Percentiles rank a stretch among this genome's conserved stretches.
Evolutionary conservation across 495 filamentous ascomycete species (phyloP).

Genomic region (Cudoniella acicularis): DNA sequence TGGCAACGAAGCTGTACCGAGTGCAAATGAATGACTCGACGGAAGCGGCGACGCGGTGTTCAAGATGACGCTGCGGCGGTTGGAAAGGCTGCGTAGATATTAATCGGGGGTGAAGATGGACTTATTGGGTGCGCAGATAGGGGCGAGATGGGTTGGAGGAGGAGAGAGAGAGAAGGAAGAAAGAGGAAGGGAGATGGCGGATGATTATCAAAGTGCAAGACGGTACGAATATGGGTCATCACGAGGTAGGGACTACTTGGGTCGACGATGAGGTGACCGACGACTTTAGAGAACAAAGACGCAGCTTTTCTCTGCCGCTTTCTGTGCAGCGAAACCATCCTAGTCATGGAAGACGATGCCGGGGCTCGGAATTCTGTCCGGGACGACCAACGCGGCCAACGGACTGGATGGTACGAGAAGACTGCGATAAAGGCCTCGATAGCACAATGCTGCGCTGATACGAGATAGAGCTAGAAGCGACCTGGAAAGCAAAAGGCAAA

Average conservation of each 20-base stretch:
- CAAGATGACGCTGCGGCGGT: neutral
- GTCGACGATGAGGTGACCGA: too few species aligned
- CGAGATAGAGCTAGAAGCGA: neutral
- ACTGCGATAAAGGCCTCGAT: neutral
- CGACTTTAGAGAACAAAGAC: too few species aligned
- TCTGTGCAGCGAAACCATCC: too few species aligned
- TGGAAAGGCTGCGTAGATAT: neutral
- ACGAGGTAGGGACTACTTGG: too few species aligned
- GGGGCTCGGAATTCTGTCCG: too few species aligned
- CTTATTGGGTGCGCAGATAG: neutral
- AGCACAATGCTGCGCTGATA: neutral
- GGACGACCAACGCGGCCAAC: too few species aligned
- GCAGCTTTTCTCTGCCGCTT: too few species aligned
- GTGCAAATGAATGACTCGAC: constrained; percentile 26
- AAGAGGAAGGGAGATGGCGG: neutral
- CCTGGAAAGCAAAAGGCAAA: neutral
- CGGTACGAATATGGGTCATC: too few species aligned
- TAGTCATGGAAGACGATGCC: too few species aligned
- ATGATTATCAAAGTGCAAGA: neutral
- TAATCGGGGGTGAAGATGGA: neutral
- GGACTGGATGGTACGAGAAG: neutral
- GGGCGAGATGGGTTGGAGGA: neutral
- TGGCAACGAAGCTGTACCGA: constrained; percentile 13
- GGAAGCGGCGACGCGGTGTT: neutral
- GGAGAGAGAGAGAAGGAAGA: neutral